Evolutionary conservation across 495 filamentous ascomycete genomes (phyloP).

Genomic region (Penicillium subrubescens): DNA sequence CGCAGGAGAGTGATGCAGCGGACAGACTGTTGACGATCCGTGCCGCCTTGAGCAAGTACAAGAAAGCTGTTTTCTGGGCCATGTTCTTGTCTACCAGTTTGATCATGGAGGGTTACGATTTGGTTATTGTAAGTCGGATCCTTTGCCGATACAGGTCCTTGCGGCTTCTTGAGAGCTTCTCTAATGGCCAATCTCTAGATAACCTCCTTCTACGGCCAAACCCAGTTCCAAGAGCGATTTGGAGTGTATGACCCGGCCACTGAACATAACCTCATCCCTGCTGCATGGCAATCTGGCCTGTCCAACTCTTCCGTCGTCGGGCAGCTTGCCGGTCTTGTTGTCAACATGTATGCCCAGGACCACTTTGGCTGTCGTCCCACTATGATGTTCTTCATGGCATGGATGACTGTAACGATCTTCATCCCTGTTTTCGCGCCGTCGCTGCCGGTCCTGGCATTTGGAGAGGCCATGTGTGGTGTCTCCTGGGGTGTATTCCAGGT

Average conservation of each 20-base stretch:
- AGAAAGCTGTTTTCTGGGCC: conserved; percentile 47
- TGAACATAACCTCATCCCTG: conserved; percentile 37
- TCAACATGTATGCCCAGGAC: conserved; percentile 65
- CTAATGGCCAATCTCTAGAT: conserved; percentile 13
- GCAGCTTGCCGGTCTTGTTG: conserved; percentile 60
- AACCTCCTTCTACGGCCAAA: conserved; percentile 34
- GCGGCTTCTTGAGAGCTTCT: neutral
- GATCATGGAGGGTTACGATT: conserved; percentile 51
- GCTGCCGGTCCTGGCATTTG: conserved; percentile 18
- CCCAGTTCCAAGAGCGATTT: conserved; percentile 35
- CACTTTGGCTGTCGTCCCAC: conserved; percentile 64
- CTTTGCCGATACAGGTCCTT: neutral
- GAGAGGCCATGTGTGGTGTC: conserved; percentile 26
- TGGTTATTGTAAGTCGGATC: conserved; percentile 33
- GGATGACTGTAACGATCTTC: conserved; percentile 39
- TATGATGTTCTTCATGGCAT: conserved; percentile 60
- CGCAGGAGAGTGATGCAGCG: conserved; percentile 20
- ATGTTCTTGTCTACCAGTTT: conserved; percentile 42
- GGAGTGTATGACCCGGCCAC: conserved; percentile 27
- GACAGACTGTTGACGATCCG: conserved; percentile 21
- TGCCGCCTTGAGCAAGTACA: conserved; percentile 2
- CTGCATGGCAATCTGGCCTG: conserved; percentile 64
- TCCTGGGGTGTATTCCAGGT: conserved; percentile 46
- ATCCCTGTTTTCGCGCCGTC: conserved; percentile 37
- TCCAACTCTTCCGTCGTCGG: conserved; percentile 58